These are phyloP conservation scores for Beauveria pseudobassiana DNA, from an alignment of 2,329 filamentous ascomycete species.

Conservation along the genomic window DNA sequence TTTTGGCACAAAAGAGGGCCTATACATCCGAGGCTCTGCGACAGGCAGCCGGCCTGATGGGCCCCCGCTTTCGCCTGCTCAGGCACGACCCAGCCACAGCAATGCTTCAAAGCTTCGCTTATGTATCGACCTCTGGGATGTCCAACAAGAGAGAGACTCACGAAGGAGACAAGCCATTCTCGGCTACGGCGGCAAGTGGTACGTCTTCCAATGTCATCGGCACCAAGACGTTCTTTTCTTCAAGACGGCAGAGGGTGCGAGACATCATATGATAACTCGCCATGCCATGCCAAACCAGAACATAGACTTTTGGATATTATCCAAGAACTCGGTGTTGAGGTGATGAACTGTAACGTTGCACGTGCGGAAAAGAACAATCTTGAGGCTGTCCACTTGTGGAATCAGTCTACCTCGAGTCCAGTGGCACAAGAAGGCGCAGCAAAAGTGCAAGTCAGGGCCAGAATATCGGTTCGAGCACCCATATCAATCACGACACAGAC, in stretches of 20 bases:
- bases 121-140: background rate
- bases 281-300: background rate
- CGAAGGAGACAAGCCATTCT: background rate
- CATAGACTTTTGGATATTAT: conserved; percentile 1
- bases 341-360: background rate
- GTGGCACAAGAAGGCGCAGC: background rate
- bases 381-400: background rate
- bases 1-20: background rate
- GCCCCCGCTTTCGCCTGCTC: background rate
- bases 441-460: background rate
- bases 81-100: background rate
- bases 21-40: background rate
- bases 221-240: background rate
- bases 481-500: background rate
- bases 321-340: conserved; percentile 4
- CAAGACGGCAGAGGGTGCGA: conserved; percentile 4
- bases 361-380: background rate
- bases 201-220: conserved; percentile 6
- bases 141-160: background rate
- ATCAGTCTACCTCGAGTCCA: background rate
- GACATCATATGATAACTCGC: background rate
- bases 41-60: background rate
- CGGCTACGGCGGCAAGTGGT: conserved; percentile 6
- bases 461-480: background rate
- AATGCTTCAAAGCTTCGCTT: background rate